Percentiles rank a stretch among this genome's conserved stretches.
Evolutionary conservation across 352 stramenopile genomes (phyloP).

Genomic region (Globisporangium iwayamae): DNA sequence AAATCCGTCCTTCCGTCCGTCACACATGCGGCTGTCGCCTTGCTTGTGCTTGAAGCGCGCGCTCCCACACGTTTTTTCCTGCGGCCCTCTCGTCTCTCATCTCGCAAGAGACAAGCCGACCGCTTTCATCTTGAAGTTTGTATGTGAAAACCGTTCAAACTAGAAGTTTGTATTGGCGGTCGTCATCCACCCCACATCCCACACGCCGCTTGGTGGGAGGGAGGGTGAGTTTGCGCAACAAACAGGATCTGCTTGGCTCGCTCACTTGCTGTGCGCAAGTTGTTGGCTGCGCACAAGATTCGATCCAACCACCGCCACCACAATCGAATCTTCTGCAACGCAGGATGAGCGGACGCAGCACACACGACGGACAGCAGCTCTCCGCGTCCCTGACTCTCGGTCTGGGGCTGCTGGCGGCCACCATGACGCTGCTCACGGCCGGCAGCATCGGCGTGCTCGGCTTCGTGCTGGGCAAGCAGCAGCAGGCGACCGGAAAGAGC

Average conservation of each 20-base stretch:
- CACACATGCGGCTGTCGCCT: not conserved
- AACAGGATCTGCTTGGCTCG: conserved; percentile 3
- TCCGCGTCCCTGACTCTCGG: conserved; percentile 59
- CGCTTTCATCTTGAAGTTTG: conserved; percentile 15
- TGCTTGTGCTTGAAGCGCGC: not conserved
- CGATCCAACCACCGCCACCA: not conserved
- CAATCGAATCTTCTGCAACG: not conserved
- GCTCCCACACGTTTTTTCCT: conserved; percentile 15
- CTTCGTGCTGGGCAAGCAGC: conserved; percentile 58
- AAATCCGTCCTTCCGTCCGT: not conserved
- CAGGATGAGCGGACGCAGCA: conserved; percentile 11
- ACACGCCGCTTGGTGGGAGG: not conserved
- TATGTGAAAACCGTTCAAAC: conserved; percentile 10
- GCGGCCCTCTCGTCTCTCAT: not conserved
- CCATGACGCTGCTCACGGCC: conserved; percentile 70
- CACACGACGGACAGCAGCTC: conserved; percentile 31
- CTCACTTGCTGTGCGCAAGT: not conserved
- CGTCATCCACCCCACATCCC: not conserved
- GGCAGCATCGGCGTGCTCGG: conserved; percentile 65
- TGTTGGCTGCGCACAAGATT: not conserved
- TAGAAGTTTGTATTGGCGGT: conserved; percentile 11
- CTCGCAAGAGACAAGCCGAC: not conserved
- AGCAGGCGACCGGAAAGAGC: conserved; percentile 4
- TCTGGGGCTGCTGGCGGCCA: conserved; percentile 61
- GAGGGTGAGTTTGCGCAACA: conserved; percentile 9